A percentile compares a stretch with the other conserved stretches of the same genome.
phyloP scores from a whole-genome alignment of 371 early-diverging fungal genomes.

The Cokeromyces recurvatus region DNA sequence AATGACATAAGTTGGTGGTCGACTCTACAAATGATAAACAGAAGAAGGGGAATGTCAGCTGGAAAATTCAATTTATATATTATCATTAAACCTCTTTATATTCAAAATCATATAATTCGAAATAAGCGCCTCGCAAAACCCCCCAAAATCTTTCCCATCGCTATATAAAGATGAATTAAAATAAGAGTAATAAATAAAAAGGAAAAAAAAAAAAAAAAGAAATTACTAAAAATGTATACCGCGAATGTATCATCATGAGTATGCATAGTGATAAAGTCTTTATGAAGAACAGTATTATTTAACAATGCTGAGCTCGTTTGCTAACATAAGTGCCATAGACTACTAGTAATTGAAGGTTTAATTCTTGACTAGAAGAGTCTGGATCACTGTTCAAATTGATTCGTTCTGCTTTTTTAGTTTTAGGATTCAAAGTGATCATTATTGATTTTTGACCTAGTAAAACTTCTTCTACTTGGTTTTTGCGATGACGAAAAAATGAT shows the following conservation, averaged over 20 bases:
- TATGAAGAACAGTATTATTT: slow-evolving; percentile 19
- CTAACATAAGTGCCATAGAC: slow-evolving; percentile 24
- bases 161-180: slow-evolving; percentile 1
- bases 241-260: slow-evolving; percentile 18
- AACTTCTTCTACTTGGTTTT: slow-evolving; percentile 10
- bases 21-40: too few relatives aligned
- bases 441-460: slow-evolving; percentile 20
- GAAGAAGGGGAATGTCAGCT: too few relatives aligned
- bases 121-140: slow-evolving; percentile 24
- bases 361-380: slow-evolving; percentile 7
- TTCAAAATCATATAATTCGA: slow-evolving; percentile 31
- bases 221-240: too few relatives aligned
- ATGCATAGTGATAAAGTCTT: slow-evolving; percentile 27
- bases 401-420: slow-evolving; percentile 20
- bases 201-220: too few relatives aligned
- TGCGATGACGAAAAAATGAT: slow-evolving; percentile 5
- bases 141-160: slow-evolving; percentile 33
- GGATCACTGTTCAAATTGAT: slow-evolving; percentile 15
- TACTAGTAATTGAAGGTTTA: slow-evolving; percentile 20
- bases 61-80: too few relatives aligned
- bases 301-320: slow-evolving; percentile 20
- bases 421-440: slow-evolving; percentile 8
- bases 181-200: neutral
- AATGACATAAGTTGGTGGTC: too few relatives aligned
- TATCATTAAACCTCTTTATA: too few relatives aligned